Conservation (phyloP, 2,329 filamentous ascomycete species). For the Sporothrix humicola region DNA sequence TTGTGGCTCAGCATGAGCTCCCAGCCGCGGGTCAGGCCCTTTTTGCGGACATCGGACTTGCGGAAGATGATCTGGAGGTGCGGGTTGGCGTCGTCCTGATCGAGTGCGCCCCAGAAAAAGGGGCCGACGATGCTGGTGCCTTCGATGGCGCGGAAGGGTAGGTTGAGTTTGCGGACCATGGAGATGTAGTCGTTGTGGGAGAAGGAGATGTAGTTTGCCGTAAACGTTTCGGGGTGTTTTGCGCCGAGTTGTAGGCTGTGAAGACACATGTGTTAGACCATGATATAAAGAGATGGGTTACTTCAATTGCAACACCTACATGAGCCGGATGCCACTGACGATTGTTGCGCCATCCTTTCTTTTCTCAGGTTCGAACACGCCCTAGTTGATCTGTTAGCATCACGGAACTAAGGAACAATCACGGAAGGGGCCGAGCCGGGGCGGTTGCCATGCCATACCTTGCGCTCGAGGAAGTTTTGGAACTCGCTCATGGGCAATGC, state of each 20-base stretch:
- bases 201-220: constrained; percentile 60
- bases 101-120: constrained; percentile 66
- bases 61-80: constrained; percentile 68
- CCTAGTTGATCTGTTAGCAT: constrained; percentile 21
- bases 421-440: constrained; percentile 4
- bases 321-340: constrained; percentile 58
- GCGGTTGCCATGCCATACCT: constrained; percentile 45
- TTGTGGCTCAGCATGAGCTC: constrained; percentile 67
- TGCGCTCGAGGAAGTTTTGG: constrained; percentile 59
- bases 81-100: constrained; percentile 62
- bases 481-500: constrained; percentile 56
- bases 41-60: constrained; percentile 70
- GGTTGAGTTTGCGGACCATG: constrained; percentile 61
- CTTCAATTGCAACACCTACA: constrained; percentile 51
- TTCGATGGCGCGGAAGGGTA: constrained; percentile 65
- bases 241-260: constrained; percentile 62
- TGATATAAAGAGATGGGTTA: neutral
- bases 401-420: neutral
- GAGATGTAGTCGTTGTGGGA: constrained; percentile 56
- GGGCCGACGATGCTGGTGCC: constrained; percentile 64
- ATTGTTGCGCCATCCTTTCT: constrained; percentile 52
- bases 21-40: constrained; percentile 67
- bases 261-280: neutral
- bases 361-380: constrained; percentile 53
- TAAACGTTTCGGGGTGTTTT: constrained; percentile 63